Conservation (phyloP, 176 grass and related monocot species). For the Triticum monococcum region DNA sequence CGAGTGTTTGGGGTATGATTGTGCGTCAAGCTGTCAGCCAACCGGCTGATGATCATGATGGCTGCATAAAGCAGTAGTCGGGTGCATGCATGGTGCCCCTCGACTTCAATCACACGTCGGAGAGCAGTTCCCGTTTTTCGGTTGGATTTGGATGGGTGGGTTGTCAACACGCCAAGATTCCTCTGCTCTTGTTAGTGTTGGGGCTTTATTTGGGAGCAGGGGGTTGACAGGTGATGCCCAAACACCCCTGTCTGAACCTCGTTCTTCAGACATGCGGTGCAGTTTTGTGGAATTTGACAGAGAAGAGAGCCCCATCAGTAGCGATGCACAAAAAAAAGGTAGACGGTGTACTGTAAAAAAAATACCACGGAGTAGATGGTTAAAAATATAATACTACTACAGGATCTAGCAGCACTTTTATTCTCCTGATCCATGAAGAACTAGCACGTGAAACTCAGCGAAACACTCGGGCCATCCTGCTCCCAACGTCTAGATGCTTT, state of each 20-base stretch:
- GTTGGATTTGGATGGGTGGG: slow-evolving; percentile 23
- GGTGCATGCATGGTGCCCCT: slow-evolving; percentile 21
- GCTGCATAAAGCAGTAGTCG: neutral
- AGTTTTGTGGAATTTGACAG: neutral
- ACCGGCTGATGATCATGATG: neutral
- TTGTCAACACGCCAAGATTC: slow-evolving; percentile 1
- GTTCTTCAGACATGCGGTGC: neutral
- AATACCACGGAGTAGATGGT: neutral
- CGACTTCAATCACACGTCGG: neutral
- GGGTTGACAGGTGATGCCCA: neutral
- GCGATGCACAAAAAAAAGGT: neutral
- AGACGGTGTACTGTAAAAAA: too few relatives aligned
- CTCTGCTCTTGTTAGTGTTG: neutral
- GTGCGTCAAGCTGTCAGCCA: slow-evolving; percentile 27
- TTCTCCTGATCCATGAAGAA: neutral
- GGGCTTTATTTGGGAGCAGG: neutral
- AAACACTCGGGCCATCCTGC: neutral
- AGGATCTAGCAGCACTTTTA: neutral
- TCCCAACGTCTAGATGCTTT: slow-evolving; percentile 39
- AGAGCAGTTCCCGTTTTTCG: neutral
- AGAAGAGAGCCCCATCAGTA: neutral
- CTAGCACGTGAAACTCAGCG: neutral
- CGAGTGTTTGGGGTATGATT: neutral
- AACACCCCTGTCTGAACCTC: slow-evolving; percentile 7
- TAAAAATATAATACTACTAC: neutral